Percentiles rank a stretch among this genome's conserved stretches.
Evolutionary conservation across 345 rosid genomes (phyloP).

Genomic region (Brassica cretica): DNA sequence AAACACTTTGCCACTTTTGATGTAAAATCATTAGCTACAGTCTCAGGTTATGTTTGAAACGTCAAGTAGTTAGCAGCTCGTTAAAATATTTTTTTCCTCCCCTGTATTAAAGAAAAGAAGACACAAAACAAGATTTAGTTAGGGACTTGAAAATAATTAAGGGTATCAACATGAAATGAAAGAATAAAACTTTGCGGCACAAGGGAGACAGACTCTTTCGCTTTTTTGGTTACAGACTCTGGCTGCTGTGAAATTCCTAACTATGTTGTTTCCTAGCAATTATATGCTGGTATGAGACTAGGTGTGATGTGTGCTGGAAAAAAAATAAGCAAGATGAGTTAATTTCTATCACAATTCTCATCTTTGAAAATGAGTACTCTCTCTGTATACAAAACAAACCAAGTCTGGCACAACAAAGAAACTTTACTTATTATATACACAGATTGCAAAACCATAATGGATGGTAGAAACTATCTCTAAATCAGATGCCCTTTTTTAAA

Average conservation of each 20-base stretch:
- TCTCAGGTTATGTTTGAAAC: not conserved
- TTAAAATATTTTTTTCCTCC: not conserved
- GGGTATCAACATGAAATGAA: not conserved
- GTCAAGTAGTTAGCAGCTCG: not conserved
- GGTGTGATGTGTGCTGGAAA: not conserved
- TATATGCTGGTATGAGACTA: not conserved
- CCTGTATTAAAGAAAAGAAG: not conserved
- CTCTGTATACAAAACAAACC: not conserved
- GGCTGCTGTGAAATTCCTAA: not conserved
- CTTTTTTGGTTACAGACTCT: not conserved
- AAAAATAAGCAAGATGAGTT: not conserved
- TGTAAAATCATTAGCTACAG: not conserved
- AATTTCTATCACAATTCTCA: not conserved
- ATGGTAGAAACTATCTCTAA: not conserved
- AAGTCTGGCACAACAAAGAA: not conserved
- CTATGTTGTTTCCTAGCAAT: not conserved
- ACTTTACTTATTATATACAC: not conserved
- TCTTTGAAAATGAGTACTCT: not conserved
- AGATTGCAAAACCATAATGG: not conserved
- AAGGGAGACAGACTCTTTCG: not conserved
- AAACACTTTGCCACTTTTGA: not conserved
- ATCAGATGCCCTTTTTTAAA: not conserved
- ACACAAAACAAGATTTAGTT: not conserved
- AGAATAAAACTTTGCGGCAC: not conserved
- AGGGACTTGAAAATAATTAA: not conserved